Evolutionary conservation across 2,329 filamentous ascomycete genomes (phyloP), one percentile per base, ranked within the genome.

Genomic region (Pseudopyricularia javanii): DNA sequence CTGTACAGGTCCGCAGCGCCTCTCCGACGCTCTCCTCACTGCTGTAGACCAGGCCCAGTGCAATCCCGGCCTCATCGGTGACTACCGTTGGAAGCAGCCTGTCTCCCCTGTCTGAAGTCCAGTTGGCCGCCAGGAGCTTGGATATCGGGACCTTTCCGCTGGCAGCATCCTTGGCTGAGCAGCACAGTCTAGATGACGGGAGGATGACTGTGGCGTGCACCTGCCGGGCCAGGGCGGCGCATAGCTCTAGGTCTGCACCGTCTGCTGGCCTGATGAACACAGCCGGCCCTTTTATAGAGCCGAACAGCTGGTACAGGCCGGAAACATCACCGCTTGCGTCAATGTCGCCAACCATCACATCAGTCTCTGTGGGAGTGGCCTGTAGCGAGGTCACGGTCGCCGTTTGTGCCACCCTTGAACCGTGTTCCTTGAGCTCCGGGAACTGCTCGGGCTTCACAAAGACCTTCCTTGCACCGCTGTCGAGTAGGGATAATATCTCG

Each of bases 41-140:
- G 69, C 91, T 95, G 74, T 96, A 98, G 17, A 96, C 93, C 58
- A 98, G 71, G 1, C 93, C 93, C 14, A 98, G 73, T 8, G 89
- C 88, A 20, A 86, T 74, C 1, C 90, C 91, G 49, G 85, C 75
- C 73, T 95, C 88, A 64, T 98, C 89, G 1, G 87, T 90, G 7
- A 98, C 93, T 4, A 95, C 79, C 0, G 93, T 98, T 2, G 93
- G 85, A 59, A 95, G 82, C 8, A 98, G 76, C 8, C 86, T 85
- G 64, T 96, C 94, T 4, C 81, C 69, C 57, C 90, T 79, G 67
- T 98, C 93, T 37, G 87, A 88, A 57, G 79, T 84, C 69, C 90
- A 90, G 57, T 83, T 82, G 2, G 80, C 76, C 50, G 88, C 79
- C 56, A 97, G 74, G 30, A 96, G 70, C 61, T 80, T 82, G 12